Conservation (phyloP, 2,329 filamentous ascomycete species). For the Microsporum canis region DNA sequence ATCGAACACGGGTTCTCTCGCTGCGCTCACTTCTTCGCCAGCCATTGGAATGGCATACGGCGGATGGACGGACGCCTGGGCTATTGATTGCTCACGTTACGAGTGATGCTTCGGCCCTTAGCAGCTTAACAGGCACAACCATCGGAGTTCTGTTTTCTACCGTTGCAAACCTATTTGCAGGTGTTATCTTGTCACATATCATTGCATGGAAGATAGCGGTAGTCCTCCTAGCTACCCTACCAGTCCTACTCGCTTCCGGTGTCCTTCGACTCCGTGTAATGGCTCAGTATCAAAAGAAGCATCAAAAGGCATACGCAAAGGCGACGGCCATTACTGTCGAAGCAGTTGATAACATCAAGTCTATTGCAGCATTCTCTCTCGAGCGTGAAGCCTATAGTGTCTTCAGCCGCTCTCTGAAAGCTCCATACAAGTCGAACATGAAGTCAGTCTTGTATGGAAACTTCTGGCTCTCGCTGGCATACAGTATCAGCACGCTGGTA, state of each 20-base stretch:
- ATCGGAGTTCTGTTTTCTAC: constrained; percentile 56
- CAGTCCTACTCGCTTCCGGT: constrained; percentile 52
- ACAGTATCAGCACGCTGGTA: constrained; percentile 45
- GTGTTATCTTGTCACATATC: constrained; percentile 53
- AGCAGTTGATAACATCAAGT: constrained; percentile 37
- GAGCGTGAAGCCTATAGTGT: constrained; percentile 34
- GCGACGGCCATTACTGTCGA: constrained; percentile 37
- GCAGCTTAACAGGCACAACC: constrained; percentile 54
- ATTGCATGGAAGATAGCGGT: constrained; percentile 61
- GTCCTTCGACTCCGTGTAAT: constrained; percentile 55
- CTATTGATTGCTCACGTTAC: constrained; percentile 53
- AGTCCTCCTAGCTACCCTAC: constrained; percentile 54
- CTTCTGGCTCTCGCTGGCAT: constrained; percentile 26
- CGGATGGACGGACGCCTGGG: constrained; percentile 46
- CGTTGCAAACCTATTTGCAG: constrained; percentile 51
- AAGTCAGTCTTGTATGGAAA: constrained; percentile 34
- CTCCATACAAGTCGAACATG: constrained; percentile 35
- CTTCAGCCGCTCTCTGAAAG: constrained; percentile 30
- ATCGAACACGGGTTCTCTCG: constrained; percentile 47
- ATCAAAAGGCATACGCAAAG: constrained; percentile 35
- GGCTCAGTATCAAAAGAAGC: constrained; percentile 43
- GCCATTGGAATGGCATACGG: constrained; percentile 55
- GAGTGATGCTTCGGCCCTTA: constrained; percentile 51
- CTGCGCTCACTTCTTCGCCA: constrained; percentile 51
- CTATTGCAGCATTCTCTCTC: constrained; percentile 35